These are phyloP conservation scores for Helenozyma baotianmanensis DNA, from an alignment of 805 yeast genomes.

Conservation along the genomic window DNA sequence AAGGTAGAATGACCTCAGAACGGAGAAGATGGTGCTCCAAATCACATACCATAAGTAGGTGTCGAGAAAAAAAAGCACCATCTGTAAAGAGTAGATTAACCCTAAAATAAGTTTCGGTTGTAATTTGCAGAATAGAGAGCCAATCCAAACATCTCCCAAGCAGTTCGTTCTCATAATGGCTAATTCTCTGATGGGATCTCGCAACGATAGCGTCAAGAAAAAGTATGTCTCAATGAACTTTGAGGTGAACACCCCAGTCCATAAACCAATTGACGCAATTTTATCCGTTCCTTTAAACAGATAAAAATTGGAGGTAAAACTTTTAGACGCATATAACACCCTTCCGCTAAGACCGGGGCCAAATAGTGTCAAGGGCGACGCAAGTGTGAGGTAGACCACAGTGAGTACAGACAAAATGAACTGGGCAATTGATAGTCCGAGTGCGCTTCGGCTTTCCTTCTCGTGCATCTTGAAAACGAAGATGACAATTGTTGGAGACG, in stretches of 20 bases:
- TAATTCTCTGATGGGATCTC: constrained; percentile 73
- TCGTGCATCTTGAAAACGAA: constrained; percentile 28
- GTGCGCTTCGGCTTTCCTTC: constrained; percentile 12
- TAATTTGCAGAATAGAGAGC: constrained; percentile 45
- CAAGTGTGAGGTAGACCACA: constrained; percentile 52
- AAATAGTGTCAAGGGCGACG: constrained; percentile 59
- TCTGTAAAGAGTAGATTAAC: constrained; percentile 55
- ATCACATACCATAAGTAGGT: constrained; percentile 84
- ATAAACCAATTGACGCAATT: constrained; percentile 62
- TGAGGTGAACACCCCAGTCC: constrained; percentile 63
- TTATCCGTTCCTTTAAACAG: constrained; percentile 48
- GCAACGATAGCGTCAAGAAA: constrained; percentile 81
- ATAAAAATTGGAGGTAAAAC: constrained; percentile 58
- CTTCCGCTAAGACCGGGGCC: constrained; percentile 24
- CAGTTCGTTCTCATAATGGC: constrained; percentile 55
- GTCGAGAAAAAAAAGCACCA: constrained; percentile 69
- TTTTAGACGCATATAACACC: constrained; percentile 14
- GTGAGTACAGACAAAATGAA: constrained; percentile 51
- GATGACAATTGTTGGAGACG: constrained; percentile 50
- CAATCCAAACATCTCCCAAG: constrained; percentile 55
- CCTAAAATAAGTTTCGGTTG: constrained; percentile 56
- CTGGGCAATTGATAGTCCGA: constrained; percentile 50
- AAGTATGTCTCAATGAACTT: constrained; percentile 85
- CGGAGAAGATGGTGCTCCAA: constrained; percentile 72
- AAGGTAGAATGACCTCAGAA: constrained; percentile 61